Evolutionary conservation across 352 stramenopile species (phyloP), one percentile per base, ranked within the genome.

Genomic region (Phytophthora lateralis): DNA sequence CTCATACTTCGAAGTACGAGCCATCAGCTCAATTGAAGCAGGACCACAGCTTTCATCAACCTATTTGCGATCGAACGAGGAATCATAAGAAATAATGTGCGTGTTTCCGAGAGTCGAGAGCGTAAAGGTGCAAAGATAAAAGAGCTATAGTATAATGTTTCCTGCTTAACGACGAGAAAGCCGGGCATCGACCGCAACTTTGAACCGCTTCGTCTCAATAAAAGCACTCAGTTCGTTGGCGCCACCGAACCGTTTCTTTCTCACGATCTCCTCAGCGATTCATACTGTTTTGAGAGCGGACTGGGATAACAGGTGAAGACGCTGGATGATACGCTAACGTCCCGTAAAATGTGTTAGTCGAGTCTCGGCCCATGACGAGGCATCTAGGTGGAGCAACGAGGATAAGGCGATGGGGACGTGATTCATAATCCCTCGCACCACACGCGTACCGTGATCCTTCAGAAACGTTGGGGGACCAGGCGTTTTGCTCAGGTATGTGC

Each of bases 291-390:
- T 66, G 4, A 78, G 37, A 24, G 65, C 65, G 0, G 30, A 72
- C 53, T 8, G 30, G 61, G 27, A 75, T 54, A 15, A 67, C 18
- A 55, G 53, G 69, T 20, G 61, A 67, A 67, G 56, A 75, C 51
- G 66, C 66, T 55, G 65, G 60, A 62, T 69, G 65, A 59, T 72
- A 67, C 29, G 46, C 38, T 53, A 72, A 61, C 10, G 69, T 64
- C 30, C 55, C 56, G 63, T 78, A 49, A 9, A 75, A 69, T 37
- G 63, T n/a, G 35, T 63, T 17, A 45, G 37, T 60, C 39, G 66
- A 26, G 30, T 38, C 12, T 66, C 35, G 64, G 29, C 39, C 63
- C 43, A 72, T 55, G 20, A 75, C 7, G 12, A 51, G 54, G 12
- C 52, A 63, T 17, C 44, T 14, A 3, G 14, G 29, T 4, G 35